Evolutionary conservation across 2,329 filamentous ascomycete species (phyloP).

Genomic region (Sclerotinia trifoliorum): DNA sequence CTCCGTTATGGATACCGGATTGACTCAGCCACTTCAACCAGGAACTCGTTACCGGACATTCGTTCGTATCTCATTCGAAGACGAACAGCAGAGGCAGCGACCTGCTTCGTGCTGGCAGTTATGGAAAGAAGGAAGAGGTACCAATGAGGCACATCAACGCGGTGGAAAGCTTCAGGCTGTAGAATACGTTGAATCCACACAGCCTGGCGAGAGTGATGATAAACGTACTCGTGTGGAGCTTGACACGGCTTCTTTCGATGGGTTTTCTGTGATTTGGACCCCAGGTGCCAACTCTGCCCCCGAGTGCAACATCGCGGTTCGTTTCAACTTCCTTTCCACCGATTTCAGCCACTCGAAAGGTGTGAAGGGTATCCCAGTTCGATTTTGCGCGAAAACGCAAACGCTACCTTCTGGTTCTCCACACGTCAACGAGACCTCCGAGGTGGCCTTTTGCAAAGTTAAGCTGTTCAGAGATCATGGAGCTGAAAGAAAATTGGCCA

Average conservation of each 20-base stretch:
- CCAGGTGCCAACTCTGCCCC: slow-evolving; percentile 65
- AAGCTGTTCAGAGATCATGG: slow-evolving; percentile 97
- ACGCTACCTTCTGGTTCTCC: slow-evolving; percentile 55
- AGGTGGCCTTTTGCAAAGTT: slow-evolving; percentile 93
- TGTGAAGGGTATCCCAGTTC: slow-evolving; percentile 93
- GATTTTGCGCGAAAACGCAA: slow-evolving; percentile 88
- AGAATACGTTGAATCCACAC: slow-evolving; percentile 76
- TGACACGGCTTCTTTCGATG: slow-evolving; percentile 82
- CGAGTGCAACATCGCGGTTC: slow-evolving; percentile 84
- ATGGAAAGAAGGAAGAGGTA: slow-evolving; percentile 96
- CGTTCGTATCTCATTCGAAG: slow-evolving; percentile 94
- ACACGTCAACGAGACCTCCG: slow-evolving; percentile 51
- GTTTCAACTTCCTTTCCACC: slow-evolving; percentile 97
- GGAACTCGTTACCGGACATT: slow-evolving; percentile 81
- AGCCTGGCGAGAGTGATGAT: slow-evolving; percentile 60
- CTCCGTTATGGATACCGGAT: slow-evolving; percentile 74
- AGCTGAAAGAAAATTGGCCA: slow-evolving; percentile 90
- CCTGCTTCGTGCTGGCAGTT: slow-evolving; percentile 83
- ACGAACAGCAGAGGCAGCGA: slow-evolving; percentile 85
- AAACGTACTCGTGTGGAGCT: slow-evolving; percentile 68
- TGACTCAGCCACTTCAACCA: slow-evolving; percentile 55
- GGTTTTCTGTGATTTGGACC: slow-evolving; percentile 88
- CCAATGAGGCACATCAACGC: slow-evolving; percentile 89
- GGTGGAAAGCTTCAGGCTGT: slow-evolving; percentile 92
- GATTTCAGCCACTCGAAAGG: slow-evolving; percentile 99